These are phyloP conservation scores for Grigorovia transvaalensis DNA, from an alignment of 805 yeast species.

Conservation along the genomic window DNA sequence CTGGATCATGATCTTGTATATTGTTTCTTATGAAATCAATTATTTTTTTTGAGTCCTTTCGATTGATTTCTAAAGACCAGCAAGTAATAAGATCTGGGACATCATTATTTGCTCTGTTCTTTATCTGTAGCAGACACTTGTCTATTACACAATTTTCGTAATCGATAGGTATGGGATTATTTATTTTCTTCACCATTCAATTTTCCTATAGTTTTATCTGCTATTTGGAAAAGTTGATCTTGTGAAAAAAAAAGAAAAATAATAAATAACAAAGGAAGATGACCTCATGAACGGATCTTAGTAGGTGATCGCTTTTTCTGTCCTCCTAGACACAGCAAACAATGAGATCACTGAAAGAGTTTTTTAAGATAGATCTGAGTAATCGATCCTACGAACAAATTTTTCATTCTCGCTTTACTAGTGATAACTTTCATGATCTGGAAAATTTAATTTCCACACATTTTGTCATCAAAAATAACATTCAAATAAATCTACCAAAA, in stretches of 20 bases:
- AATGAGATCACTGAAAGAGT: slow-evolving; percentile 1
- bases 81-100: slow-evolving; percentile 27
- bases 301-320: too few relatives aligned
- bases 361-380: background rate
- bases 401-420: background rate
- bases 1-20: slow-evolving; percentile 20
- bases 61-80: slow-evolving; percentile 40
- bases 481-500: background rate
- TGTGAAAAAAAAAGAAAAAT: too few relatives aligned
- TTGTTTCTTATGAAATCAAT: slow-evolving; percentile 21
- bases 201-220: background rate
- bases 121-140: slow-evolving; percentile 37
- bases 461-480: background rate
- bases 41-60: slow-evolving; percentile 26
- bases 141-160: slow-evolving; percentile 36
- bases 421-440: background rate
- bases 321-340: background rate
- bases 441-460: background rate
- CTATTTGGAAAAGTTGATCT: background rate
- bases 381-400: background rate
- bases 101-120: slow-evolving; percentile 15
- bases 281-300: background rate
- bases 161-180: slow-evolving; percentile 34
- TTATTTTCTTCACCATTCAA: slow-evolving; percentile 31
- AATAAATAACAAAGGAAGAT: background rate